Conservation (phyloP, 768 basidiomycete species). For the Mycena latifolia region DNA sequence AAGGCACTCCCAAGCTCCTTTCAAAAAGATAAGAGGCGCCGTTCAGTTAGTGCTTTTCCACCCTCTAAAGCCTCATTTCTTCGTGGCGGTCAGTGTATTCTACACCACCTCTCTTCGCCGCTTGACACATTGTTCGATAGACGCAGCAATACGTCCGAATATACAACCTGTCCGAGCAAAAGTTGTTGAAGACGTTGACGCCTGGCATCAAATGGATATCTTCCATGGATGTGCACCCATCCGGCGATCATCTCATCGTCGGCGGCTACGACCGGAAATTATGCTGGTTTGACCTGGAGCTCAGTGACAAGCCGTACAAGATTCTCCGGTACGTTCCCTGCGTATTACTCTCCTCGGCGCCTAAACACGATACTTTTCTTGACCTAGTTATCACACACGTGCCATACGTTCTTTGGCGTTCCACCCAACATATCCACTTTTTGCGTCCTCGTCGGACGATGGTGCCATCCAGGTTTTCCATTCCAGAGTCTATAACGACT, state of each 20-base stretch:
- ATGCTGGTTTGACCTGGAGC: slow-evolving; percentile 98
- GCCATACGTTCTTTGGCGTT: slow-evolving; percentile 95
- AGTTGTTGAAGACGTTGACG: slow-evolving; percentile 91
- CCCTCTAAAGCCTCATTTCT: slow-evolving; percentile 94
- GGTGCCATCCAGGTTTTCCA: slow-evolving; percentile 98
- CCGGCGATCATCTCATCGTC: slow-evolving; percentile 95
- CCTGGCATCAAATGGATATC: slow-evolving; percentile 99
- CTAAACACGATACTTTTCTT: slow-evolving; percentile 12
- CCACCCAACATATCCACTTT: slow-evolving; percentile 95
- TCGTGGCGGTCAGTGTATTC: slow-evolving; percentile 85
- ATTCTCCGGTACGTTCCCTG: slow-evolving; percentile 77
- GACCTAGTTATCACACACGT: slow-evolving; percentile 86
- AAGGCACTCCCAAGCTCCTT: slow-evolving; percentile 97
- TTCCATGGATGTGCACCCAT: slow-evolving; percentile 95
- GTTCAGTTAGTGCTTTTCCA: slow-evolving; percentile 96
- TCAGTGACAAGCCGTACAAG: slow-evolving; percentile 97
- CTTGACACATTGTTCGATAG: slow-evolving; percentile 53
- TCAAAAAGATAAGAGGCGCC: slow-evolving; percentile 93
- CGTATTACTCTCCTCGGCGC: slow-evolving; percentile 15
- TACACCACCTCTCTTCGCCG: slow-evolving; percentile 28
- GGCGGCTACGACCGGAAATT: slow-evolving; percentile 98
- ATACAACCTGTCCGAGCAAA: slow-evolving; percentile 95
- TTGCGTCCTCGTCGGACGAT: slow-evolving; percentile 97
- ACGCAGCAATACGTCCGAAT: slow-evolving; percentile 97
- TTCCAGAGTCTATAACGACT: slow-evolving; percentile 91